Base-by-base conservation (phyloP, 1,284 basidiomycete genomes). In the Heterobasidion irregulare region DNA sequence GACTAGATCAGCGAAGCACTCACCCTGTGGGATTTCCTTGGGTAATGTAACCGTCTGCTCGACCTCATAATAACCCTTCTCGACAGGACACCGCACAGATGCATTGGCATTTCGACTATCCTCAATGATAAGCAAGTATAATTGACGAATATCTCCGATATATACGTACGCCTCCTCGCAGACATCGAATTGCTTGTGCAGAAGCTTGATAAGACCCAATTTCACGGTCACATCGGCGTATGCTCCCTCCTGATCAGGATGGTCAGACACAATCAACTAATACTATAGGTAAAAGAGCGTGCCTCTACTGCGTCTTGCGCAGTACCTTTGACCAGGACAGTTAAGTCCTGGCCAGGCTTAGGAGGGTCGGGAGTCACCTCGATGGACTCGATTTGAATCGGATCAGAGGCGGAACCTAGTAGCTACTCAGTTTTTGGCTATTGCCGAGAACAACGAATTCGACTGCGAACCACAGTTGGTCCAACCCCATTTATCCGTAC, bases 101-200 rank as follows among this genome's bases (percentile, higher is more conserved):
- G 81, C 76, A 61, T 94, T 82, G 15, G 84, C 84, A 38, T 83
- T 82, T 52, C 78, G 77, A 54, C 89, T 87, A 55, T 35, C 12
- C n/a, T 46, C 12, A 18, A 44, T 13, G 44, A 45, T 53, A 55
- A 13, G 56, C 58, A 57, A 48, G 57, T 50, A n/a, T 26, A 19
- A 33, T 16, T 15, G n/a, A 38, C 46, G 50, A 52, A 16, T 43
- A 48, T 15, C 13, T 47, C 18, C 13, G 18, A 19, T 26, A 41
- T 18, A 53, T 16, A 83, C 92, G 68, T 74, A 95, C 92, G 94
- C 92, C 71, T 97, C 94, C 57, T 94, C 80, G 67, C 94, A 97
- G 50, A 96, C 71, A 63, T 97, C 91, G 63, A 97, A 94, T 16
- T 66, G 69, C 74, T 92, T 95, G 50, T 78, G 72, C 18, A 97